Conservation (phyloP, 257 asterid genomes). For the Lithospermum erythrorhizon region DNA sequence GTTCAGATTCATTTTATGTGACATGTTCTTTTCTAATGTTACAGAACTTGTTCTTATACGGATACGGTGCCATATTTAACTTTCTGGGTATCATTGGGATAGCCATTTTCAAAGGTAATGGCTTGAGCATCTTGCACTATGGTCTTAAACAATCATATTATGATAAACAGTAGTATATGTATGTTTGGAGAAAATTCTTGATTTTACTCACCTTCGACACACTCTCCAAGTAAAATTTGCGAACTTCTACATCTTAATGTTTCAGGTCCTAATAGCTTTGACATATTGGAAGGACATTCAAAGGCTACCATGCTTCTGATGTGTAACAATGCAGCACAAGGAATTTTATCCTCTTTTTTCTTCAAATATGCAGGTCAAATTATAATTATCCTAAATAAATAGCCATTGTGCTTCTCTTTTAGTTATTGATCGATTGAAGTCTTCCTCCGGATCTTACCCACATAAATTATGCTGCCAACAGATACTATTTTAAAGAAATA, state of each 20-base stretch:
- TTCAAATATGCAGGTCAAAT: conserved; percentile 89
- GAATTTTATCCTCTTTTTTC: conserved; percentile 92
- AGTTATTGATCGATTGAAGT: background rate
- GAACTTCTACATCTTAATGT: conserved; percentile 2
- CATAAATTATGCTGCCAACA: conserved; percentile 22
- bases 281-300: conserved; percentile 91
- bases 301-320: conserved; percentile 84
- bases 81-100: conserved; percentile 73
- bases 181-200: background rate
- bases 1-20: background rate
- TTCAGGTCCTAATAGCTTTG: conserved; percentile 78
- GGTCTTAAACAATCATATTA: background rate
- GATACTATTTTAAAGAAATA: conserved; percentile 94
- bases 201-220: too few relatives aligned
- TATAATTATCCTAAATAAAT: background rate
- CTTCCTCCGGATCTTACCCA: conserved; percentile 9
- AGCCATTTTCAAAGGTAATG: conserved; percentile 61
- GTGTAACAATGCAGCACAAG: conserved; percentile 98
- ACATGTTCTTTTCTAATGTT: conserved; percentile 1
- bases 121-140: background rate
- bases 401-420: background rate
- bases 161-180: background rate
- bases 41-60: conserved; percentile 94
- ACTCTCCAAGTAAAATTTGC: background rate
- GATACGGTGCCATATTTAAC: conserved; percentile 97